Conservation (phyloP, 2,329 filamentous ascomycete species). For the Trichoderma simmonsii region DNA sequence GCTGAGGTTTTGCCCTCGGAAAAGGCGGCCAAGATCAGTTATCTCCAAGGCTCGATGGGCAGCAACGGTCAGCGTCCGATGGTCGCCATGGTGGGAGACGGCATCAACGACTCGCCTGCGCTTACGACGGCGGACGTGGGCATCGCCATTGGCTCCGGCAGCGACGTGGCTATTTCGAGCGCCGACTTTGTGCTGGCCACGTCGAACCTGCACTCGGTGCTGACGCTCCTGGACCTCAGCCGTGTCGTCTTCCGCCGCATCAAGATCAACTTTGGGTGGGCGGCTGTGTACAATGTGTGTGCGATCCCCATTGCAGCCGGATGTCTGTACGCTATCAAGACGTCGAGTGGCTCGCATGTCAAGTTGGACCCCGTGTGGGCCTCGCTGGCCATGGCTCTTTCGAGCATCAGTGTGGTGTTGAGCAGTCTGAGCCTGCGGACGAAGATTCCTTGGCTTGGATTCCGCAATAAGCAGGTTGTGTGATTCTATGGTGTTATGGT, state of each 20-base stretch:
- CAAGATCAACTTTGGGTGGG: constrained; percentile 83
- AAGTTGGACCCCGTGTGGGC: constrained; percentile 80
- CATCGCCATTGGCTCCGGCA: constrained; percentile 79
- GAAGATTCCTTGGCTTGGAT: constrained; percentile 43
- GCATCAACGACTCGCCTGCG: constrained; percentile 85
- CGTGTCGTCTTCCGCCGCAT: constrained; percentile 72
- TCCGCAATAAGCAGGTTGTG: constrained; percentile 25
- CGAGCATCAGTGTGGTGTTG: constrained; percentile 81
- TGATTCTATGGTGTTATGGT: neutral
- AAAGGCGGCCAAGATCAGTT: constrained; percentile 70
- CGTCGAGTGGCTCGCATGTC: constrained; percentile 51
- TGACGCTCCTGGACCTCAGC: constrained; percentile 71
- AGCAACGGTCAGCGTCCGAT: constrained; percentile 42
- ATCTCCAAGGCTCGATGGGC: constrained; percentile 55
- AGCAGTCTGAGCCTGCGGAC: constrained; percentile 73
- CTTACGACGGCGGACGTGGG: constrained; percentile 77
- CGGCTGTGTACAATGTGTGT: constrained; percentile 74
- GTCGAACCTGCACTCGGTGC: constrained; percentile 64
- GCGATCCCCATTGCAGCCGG: constrained; percentile 80
- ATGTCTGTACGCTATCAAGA: constrained; percentile 61
- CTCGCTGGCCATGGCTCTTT: constrained; percentile 85
- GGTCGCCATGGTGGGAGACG: constrained; percentile 84
- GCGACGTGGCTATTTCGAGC: constrained; percentile 77
- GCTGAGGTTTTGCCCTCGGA: constrained; percentile 82
- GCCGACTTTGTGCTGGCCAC: constrained; percentile 80